Base-by-base conservation (phyloP, 768 basidiomycete species). In the Atractiella rhizophila region DNA sequence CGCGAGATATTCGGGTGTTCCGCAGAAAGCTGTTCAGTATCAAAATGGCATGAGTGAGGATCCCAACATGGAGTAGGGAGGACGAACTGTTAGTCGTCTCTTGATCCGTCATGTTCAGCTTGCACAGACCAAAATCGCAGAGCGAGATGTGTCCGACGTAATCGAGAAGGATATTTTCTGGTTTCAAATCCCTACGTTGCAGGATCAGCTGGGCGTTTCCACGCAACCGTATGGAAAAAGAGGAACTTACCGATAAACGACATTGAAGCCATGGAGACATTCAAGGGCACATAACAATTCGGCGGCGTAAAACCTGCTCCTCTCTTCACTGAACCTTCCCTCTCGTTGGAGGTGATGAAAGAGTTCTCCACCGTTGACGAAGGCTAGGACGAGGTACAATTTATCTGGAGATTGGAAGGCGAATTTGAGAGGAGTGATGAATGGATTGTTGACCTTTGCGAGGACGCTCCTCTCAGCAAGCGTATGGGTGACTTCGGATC, bases 391-490 rank as follows among this genome's bases (percentile, higher is more conserved):
- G 34, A 96, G 66, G 56, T 96, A 96, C 5, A 96, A 63, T 59
- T 94, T 94, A 57, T 91, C 85, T 51, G 80, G 77, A 4, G 80
- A 82, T 59, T 96, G 88, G 70, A 94, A 96, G 51, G 83, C 86
- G 60, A 94, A 94, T 60, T 96, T 96, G 49, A 96, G 68, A 1
- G 86, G 88, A 4, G 91, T 88, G 53, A 96, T 91, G 64, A 94
- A 96, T 4, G 88, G 88, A 54, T 73, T 86, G 60, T 83, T 78
- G 50, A 96, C 79, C 48, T 83, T 76, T 0, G 86, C 83, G 18
- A 96, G 70, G 3, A 94, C 88, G 13, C 91, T 71, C 11, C 88
- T 73, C 59, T 96, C 88, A 3, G 88, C 88, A 4, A 96, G 68
- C 0, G 88, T 96, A 55, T 96, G 88, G 2, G 86, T 94, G 47